Percentiles rank a stretch among this genome's conserved stretches.
These are phyloP conservation scores for Chlorokybus atmophyticus DNA, from an alignment of 139 green algal species.

Conservation along the genomic window DNA sequence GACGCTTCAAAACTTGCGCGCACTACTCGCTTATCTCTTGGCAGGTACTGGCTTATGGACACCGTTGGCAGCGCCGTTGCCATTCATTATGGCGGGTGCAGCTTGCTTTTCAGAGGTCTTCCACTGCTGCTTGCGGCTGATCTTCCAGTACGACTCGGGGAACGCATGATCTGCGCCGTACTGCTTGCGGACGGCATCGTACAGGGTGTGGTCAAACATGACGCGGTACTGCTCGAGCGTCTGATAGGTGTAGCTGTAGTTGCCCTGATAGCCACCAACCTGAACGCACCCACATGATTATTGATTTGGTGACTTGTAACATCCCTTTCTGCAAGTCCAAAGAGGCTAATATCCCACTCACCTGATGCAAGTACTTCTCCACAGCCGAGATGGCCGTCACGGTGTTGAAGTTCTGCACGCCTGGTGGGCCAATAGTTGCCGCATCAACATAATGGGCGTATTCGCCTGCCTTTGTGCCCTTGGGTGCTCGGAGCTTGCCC, in stretches of 20 bases:
- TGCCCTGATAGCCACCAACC: neutral
- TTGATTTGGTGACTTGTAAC: too few relatives aligned
- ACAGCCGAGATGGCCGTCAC: neutral
- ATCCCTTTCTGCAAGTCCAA: too few relatives aligned
- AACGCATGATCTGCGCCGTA: neutral
- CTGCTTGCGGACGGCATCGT: neutral
- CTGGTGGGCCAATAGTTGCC: too few relatives aligned
- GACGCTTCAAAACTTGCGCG: too few relatives aligned
- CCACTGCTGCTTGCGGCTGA: neutral
- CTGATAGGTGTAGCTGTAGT: neutral
- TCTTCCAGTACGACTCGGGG: neutral
- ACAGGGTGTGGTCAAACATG: neutral
- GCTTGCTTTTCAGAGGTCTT: too few relatives aligned
- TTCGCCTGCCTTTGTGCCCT: neutral
- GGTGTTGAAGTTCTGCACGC: too few relatives aligned
- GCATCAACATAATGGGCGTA: too few relatives aligned
- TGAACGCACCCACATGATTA: neutral
- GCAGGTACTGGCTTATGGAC: too few relatives aligned
- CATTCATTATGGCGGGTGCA: too few relatives aligned
- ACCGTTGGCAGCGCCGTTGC: too few relatives aligned
- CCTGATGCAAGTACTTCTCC: neutral
- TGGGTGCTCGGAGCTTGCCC: neutral
- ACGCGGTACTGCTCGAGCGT: neutral
- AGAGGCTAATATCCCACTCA: neutral
- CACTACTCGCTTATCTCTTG: too few relatives aligned